phyloP scores from a whole-genome alignment of 2,329 filamentous ascomycete genomes.

The Pseudogymnoascus sp. region DNA sequence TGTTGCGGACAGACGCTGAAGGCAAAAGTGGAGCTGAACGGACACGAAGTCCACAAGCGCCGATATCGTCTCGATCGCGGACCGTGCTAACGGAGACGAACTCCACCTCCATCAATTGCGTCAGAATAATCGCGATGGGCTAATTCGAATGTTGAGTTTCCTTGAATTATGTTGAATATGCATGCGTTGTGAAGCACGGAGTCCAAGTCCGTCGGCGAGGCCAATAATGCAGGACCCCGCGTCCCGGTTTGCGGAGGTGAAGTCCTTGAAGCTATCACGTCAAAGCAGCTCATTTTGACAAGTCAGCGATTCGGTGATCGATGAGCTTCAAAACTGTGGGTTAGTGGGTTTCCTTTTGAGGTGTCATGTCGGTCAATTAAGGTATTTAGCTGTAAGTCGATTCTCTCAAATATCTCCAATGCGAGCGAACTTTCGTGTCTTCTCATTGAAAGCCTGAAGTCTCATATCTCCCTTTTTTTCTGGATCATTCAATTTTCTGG shows the following conservation, averaged over 20 bases:
- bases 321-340: background rate
- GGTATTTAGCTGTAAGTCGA: background rate
- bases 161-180: background rate
- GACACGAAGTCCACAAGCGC: slow-evolving; percentile 3
- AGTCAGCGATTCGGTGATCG: background rate
- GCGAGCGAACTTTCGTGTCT: background rate
- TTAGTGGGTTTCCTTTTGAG: background rate
- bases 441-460: background rate
- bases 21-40: background rate
- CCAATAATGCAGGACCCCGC: background rate
- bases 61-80: background rate
- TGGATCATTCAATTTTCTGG: too few species aligned
- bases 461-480: background rate
- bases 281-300: slow-evolving; percentile 6
- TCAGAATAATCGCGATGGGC: background rate
- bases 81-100: slow-evolving; percentile 5
- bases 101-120: background rate
- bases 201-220: background rate
- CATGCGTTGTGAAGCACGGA: background rate
- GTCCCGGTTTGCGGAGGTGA: background rate
- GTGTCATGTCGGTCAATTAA: background rate
- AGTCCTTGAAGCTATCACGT: slow-evolving; percentile 5
- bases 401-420: background rate
- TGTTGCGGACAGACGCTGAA: background rate
- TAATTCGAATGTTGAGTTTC: background rate